Base-by-base conservation (phyloP, 768 basidiomycete species). In the Podaxis carcinomalis region DNA sequence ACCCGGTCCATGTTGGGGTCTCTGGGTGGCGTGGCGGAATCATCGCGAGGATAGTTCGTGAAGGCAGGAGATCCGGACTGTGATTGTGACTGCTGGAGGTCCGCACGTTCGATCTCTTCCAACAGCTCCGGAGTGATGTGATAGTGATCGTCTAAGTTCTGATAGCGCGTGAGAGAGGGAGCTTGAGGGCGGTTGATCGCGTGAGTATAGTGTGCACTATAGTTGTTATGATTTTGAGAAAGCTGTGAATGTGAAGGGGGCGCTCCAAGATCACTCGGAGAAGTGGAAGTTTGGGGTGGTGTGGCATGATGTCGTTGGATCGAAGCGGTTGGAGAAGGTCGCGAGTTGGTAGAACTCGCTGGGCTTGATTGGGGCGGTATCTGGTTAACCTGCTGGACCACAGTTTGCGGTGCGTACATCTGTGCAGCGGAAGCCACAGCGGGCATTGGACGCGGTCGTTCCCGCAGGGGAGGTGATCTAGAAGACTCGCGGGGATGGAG, bases 71-170 rank as follows among this genome's bases (percentile, higher is more conserved):
- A 65, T 40, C 56, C 73, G n/a, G 73, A 73, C 64, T 80, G 79
- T 40, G 75, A 76, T 68, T 83, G 81, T 9, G 80, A 71, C 68
- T 85, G 85, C 58, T 86, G 83, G 63, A 83, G 72, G 70, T 89
- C 86, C n/a, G 84, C 85, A 46, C 83, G 81, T 68, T 90, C 89
- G 63, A 89, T 87, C 63, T 89, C 86, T 35, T 84, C 85, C 72
- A 89, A 75, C 28, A 89, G 77, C 64, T 89, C 85, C 37, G 84
- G 83, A 0, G 88, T 88, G 78, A 90, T 82, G 53, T 87, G 80
- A 80, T 84, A 88, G 42, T 78, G 78, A 44, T 84, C 84, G 39
- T 85, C 84, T 67, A 81, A 67, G 10, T 76, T 71, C 44, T 83
- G 80, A 67, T 80, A 85, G 59, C 83, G 72, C 19, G 88, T 78